Evolutionary conservation across 2,329 filamentous ascomycete genomes (phyloP).

Genomic region (Lasiodiplodia gonubiensis): DNA sequence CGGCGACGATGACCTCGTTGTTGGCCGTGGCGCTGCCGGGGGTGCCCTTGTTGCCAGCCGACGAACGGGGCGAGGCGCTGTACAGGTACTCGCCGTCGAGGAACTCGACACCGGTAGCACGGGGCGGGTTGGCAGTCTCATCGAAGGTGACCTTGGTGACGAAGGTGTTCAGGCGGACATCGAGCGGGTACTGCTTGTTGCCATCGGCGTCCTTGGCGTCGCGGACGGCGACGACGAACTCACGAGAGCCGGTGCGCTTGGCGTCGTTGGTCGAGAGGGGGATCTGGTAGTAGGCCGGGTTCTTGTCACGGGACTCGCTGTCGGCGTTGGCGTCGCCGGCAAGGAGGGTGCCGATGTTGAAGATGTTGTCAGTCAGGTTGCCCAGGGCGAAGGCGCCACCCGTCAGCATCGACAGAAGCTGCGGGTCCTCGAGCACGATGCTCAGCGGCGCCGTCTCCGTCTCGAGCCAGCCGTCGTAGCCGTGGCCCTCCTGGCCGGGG

Average conservation of each 20-base stretch:
- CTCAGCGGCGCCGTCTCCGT: constrained; percentile 49
- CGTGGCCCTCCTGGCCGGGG: constrained; percentile 55
- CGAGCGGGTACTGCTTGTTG: constrained; percentile 61
- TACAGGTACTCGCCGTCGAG: constrained; percentile 48
- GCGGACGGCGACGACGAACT: constrained; percentile 60
- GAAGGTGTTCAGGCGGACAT: constrained; percentile 64
- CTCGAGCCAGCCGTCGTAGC: constrained; percentile 63
- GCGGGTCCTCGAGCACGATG: constrained; percentile 58
- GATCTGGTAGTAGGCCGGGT: constrained; percentile 62
- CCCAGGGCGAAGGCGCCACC: constrained; percentile 60
- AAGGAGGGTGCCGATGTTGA: constrained; percentile 52
- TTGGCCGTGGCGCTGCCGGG: constrained; percentile 51
- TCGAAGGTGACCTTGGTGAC: constrained; percentile 72
- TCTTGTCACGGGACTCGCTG: constrained; percentile 51
- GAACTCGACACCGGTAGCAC: constrained; percentile 52
- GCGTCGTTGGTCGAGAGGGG: constrained; percentile 59
- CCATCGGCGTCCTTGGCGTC: constrained; percentile 58
- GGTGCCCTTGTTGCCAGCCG: constrained; percentile 39
- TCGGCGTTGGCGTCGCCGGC: constrained; percentile 59
- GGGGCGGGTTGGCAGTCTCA: constrained; percentile 64
- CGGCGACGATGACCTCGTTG: constrained; percentile 54
- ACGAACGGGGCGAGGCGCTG: constrained; percentile 43
- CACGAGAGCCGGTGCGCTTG: constrained; percentile 60
- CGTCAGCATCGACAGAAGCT: constrained; percentile 59
- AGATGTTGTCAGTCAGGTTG: constrained; percentile 43